Evolutionary conservation across 2,329 filamentous ascomycete species (phyloP).

Genomic region (Sarocladium oryzae): DNA sequence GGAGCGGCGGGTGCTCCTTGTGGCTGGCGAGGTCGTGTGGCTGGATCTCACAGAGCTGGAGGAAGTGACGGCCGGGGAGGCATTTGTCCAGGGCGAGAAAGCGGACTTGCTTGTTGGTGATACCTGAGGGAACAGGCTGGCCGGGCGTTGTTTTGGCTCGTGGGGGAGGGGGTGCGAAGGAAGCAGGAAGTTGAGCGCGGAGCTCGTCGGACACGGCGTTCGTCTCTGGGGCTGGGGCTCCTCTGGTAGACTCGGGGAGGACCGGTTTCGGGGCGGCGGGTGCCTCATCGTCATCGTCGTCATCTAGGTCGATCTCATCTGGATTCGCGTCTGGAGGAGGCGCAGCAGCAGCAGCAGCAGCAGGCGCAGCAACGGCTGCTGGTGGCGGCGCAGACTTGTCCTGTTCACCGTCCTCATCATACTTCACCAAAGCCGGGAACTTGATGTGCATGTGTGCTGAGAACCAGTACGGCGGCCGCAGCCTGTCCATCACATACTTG

Average conservation of each 20-base stretch:
- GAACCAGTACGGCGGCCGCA: constrained; percentile 86
- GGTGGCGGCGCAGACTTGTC: neutral
- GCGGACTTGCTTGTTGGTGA: constrained; percentile 70
- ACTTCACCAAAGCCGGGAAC: constrained; percentile 64
- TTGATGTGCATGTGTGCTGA: constrained; percentile 89
- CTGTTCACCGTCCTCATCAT: constrained; percentile 33
- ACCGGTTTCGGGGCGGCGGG: neutral
- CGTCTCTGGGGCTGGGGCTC: constrained; percentile 9
- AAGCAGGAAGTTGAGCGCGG: constrained; percentile 68
- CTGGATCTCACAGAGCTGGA: constrained; percentile 67
- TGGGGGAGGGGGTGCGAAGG: constrained; percentile 49
- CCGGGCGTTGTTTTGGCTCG: constrained; percentile 38
- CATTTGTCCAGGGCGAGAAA: constrained; percentile 95
- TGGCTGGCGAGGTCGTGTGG: constrained; percentile 30
- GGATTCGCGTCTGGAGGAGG: constrained; percentile 39
- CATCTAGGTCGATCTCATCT: constrained; percentile 65
- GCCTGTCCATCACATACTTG: constrained; percentile 68
- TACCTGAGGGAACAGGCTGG: constrained; percentile 61
- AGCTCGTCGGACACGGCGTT: constrained; percentile 53
- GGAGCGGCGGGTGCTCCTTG: neutral
- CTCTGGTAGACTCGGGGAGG: neutral
- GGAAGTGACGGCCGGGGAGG: constrained; percentile 68
- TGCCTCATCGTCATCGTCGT: constrained; percentile 43
- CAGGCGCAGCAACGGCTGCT: neutral
- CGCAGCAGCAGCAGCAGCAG: constrained; percentile 9